Percentiles rank a stretch among this genome's conserved stretches.
Conservation (phyloP, 306 rosid genomes). For the Ormosia semicastrata region DNA sequence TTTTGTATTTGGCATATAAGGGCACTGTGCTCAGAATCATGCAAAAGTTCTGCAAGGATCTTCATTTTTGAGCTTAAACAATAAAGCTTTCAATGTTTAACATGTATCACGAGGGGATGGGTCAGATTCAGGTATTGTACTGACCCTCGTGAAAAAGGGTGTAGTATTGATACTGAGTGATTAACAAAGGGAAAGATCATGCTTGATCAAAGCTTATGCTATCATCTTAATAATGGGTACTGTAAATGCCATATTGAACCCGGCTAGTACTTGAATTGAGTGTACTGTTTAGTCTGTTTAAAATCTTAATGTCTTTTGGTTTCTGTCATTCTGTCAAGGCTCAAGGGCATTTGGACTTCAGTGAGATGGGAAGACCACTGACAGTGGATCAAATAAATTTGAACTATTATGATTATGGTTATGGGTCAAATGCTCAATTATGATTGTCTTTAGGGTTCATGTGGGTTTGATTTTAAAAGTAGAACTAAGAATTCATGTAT, state of each 20-base stretch:
- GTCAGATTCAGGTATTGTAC: neutral
- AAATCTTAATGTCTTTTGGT: neutral
- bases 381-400: neutral
- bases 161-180: neutral
- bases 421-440: neutral
- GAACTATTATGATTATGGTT: neutral
- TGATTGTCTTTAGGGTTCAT: neutral
- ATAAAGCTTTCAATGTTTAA: neutral
- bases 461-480: neutral
- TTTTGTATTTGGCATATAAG: neutral
- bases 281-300: neutral
- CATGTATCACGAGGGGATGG: neutral
- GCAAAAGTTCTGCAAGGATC: neutral
- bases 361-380: neutral
- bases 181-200: neutral
- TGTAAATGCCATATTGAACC: neutral
- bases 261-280: neutral
- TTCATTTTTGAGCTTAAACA: neutral
- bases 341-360: neutral
- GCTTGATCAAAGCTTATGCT: neutral
- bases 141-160: slow-evolving; percentile 7
- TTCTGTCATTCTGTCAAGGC: neutral
- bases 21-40: neutral
- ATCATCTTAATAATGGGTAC: neutral
- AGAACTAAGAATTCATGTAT: neutral